These are phyloP conservation scores for Candida golubevii DNA, from an alignment of 805 yeast species.

Conservation along the genomic window DNA sequence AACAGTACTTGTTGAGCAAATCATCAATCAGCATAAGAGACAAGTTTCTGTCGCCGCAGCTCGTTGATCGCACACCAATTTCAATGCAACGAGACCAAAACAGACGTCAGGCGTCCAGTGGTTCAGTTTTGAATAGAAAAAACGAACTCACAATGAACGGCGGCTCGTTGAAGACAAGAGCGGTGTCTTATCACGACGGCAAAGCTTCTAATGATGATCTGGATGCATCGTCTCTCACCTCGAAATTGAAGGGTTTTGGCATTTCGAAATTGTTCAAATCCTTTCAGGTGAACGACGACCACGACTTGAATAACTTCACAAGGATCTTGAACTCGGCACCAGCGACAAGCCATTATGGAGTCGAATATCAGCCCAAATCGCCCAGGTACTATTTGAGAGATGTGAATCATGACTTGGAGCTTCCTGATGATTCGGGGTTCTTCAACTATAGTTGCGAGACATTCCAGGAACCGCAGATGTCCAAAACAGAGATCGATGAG, in stretches of 20 bases:
- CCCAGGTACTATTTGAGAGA: conserved; percentile 47
- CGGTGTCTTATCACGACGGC: conserved; percentile 23
- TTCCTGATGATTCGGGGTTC: conserved; percentile 60
- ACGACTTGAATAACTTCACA: conserved; percentile 34
- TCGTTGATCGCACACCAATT: conserved; percentile 27
- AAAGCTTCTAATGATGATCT: conserved; percentile 24
- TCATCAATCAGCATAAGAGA: conserved; percentile 37
- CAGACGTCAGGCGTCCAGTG: conserved; percentile 22
- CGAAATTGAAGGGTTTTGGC: conserved; percentile 30
- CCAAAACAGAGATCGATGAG: conserved; percentile 77
- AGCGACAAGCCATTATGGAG: conserved; percentile 31
- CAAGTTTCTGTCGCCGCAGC: conserved; percentile 39
- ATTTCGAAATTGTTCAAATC: conserved; percentile 34
- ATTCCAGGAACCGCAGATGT: conserved; percentile 95
- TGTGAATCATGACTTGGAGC: conserved; percentile 31
- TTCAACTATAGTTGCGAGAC: conserved; percentile 81
- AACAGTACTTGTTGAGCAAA: conserved; percentile 55
- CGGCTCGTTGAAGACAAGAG: conserved; percentile 23
- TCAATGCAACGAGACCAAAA: conserved; percentile 9
- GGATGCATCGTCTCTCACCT: conserved; percentile 30
- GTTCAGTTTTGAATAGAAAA: conserved; percentile 19
- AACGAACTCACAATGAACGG: conserved; percentile 29
- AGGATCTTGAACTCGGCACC: conserved; percentile 37
- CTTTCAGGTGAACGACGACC: conserved; percentile 39
- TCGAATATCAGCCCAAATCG: conserved; percentile 52